Base-by-base conservation (phyloP, 768 basidiomycete genomes). In the Mycena galopus region DNA sequence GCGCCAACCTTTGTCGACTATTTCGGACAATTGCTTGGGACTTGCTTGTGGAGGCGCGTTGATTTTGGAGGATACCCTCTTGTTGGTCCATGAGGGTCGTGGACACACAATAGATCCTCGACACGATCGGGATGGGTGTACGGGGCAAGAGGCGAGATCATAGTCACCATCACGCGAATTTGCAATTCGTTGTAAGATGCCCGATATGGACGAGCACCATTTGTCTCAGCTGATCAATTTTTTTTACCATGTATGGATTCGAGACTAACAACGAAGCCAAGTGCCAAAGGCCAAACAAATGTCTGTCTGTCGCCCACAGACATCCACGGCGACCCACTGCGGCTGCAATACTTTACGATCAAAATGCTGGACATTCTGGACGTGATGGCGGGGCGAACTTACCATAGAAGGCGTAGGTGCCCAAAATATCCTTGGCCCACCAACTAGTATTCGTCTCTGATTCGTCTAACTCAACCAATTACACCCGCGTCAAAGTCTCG, bases 41-140 rank as follows among this genome's bases (percentile, higher is more conserved):
- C 21, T 50, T 29, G 25, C 50, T 44, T 5, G 12, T 39, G 17
- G 12, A 50, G 27, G 42, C 25, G 57, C 30, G 57, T 19, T 21
- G 29, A 30, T 33, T 57, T 27, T 19, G 2, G 19, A 27, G 23
- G 32, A 14, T 35, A 17, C 50, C 67, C 29, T 39, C 47, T 56
- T 69, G 68, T 57, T 69, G 61, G 60, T 62, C 68, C 61, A 63
- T 37, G 23, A 61, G 59, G 50, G 25, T 25, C 19, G 1, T 62
- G 68, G 68, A 69, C 68, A 69, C 68, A 63, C 68, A 58, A 21
- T 50, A 64, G 61, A 64, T 63, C 55, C n/a, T 39, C 51, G 67
- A 53, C 65, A 23, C 32, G 59, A 47, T 12, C n/a, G 65, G 65
- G 2, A 44, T 47, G 50, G n/a, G 60, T 62, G 59, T 51, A 55